Conservation (phyloP, 345 rosid species). For the Boechera divaricarpa region DNA sequence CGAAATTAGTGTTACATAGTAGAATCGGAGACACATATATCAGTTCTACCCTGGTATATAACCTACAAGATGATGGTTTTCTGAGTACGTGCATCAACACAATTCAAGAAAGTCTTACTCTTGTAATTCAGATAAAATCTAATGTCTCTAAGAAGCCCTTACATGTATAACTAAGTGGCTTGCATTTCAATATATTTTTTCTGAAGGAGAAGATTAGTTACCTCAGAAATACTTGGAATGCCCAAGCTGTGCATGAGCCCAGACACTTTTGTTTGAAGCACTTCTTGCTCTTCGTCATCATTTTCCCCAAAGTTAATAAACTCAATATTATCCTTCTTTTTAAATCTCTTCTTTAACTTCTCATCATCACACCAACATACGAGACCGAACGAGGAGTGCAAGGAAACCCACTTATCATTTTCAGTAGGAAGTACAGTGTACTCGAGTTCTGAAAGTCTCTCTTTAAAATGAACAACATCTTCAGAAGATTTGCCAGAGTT, state of each 20-base stretch:
- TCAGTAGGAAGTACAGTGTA: constrained; percentile 75
- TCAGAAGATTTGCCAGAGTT: constrained; percentile 62
- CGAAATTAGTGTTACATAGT: background rate
- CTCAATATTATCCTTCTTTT: constrained; percentile 58
- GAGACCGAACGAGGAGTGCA: constrained; percentile 79
- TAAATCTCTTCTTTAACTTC: constrained; percentile 66
- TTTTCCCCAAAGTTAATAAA: constrained; percentile 70
- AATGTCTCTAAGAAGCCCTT: constrained; percentile 5
- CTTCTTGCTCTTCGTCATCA: constrained; percentile 54
- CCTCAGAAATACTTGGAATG: constrained; percentile 84
- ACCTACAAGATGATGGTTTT: constrained; percentile 25
- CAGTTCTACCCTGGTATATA: constrained; percentile 31
- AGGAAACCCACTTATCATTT: constrained; percentile 80
- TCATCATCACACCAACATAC: constrained; percentile 89
- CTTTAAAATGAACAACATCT: constrained; percentile 63
- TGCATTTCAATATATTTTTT: constrained; percentile 14
- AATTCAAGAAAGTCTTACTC: constrained; percentile 28
- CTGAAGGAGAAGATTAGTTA: constrained; percentile 42
- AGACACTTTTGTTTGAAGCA: constrained; percentile 59
- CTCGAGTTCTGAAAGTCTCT: constrained; percentile 63
- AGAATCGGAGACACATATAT: background rate
- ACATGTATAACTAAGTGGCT: constrained; percentile 6
- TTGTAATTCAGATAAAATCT: constrained; percentile 4
- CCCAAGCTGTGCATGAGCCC: constrained; percentile 70
- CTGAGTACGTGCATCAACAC: constrained; percentile 17